Conservation (phyloP, 2,329 filamentous ascomycete genomes). For the Coniochaeta hoffmannii region DNA sequence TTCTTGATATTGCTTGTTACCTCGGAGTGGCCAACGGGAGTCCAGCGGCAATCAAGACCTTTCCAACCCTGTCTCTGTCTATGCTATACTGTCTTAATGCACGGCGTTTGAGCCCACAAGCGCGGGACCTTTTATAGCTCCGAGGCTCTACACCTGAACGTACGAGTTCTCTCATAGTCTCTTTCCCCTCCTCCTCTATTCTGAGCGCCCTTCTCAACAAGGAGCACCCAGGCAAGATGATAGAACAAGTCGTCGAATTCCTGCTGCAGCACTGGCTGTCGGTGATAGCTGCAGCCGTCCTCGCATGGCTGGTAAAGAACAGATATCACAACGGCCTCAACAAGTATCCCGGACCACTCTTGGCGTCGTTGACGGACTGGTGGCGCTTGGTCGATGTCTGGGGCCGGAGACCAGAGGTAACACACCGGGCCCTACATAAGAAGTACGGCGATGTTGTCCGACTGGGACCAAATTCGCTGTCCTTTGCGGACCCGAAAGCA, state of each 20-base stretch:
- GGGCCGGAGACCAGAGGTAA: conserved; percentile 56
- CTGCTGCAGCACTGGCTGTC: conserved; percentile 36
- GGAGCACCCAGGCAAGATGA: conserved; percentile 11
- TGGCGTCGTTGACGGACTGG: conserved; percentile 63
- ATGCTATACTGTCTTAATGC: neutral
- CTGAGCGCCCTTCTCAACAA: conserved; percentile 1
- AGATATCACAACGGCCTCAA: conserved; percentile 51
- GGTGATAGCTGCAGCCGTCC: conserved; percentile 20
- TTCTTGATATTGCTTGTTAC: conserved; percentile 1
- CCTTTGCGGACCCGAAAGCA: conserved; percentile 65
- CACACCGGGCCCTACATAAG: conserved; percentile 59
- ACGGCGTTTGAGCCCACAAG: neutral
- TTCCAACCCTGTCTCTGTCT: neutral
- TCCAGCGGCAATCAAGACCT: neutral
- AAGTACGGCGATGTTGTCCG: conserved; percentile 69
- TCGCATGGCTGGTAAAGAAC: conserved; percentile 39
- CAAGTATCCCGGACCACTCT: conserved; percentile 63
- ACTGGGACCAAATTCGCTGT: conserved; percentile 65
- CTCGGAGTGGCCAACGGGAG: neutral
- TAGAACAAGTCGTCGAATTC: conserved; percentile 25
- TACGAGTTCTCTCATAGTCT: neutral
- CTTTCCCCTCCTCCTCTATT: neutral
- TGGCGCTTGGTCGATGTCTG: conserved; percentile 69
- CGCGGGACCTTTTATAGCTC: neutral
- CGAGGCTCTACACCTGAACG: neutral